Evolutionary conservation across 768 basidiomycete species (phyloP).

Genomic region (Leccinum uliginosum): DNA sequence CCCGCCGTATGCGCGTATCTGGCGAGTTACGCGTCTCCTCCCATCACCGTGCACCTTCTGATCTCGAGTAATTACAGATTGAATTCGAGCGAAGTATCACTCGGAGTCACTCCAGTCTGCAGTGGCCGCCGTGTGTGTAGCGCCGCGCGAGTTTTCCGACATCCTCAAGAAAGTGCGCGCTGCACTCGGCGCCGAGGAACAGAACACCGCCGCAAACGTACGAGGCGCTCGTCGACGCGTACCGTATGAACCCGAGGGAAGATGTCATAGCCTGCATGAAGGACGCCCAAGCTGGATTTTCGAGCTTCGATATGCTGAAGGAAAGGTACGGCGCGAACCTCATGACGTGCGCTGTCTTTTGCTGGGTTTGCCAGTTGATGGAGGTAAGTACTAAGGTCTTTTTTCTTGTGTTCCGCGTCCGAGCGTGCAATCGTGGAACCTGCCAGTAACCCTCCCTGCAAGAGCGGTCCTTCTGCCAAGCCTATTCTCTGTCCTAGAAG

Average conservation of each 20-base stretch:
- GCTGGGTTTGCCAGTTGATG: conserved; percentile 41
- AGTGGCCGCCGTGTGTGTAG: conserved; percentile 21
- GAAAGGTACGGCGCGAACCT: conserved; percentile 15
- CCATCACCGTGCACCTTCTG: not conserved
- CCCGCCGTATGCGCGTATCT: conserved; percentile 30
- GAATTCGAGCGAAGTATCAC: conserved; percentile 28
- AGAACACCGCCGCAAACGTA: conserved; percentile 13
- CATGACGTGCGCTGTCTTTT: conserved; percentile 40
- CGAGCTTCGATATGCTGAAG: conserved; percentile 12
- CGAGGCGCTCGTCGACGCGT: conserved; percentile 28
- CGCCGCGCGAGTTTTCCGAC: conserved; percentile 16
- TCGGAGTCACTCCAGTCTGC: conserved; percentile 26
- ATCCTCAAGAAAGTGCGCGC: conserved; percentile 21
- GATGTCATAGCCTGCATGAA: conserved; percentile 31
- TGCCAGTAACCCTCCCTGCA: conserved; percentile 23
- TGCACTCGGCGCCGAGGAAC: conserved; percentile 12
- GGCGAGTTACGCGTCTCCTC: conserved; percentile 21
- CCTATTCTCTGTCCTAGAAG: conserved; percentile 12
- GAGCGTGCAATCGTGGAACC: not conserved
- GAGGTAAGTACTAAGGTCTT: conserved; percentile 34
- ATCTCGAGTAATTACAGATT: conserved; percentile 11
- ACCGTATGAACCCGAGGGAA: conserved; percentile 15
- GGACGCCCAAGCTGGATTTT: conserved; percentile 28
- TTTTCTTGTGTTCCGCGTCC: not conserved
- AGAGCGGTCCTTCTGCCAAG: conserved; percentile 16